Evolutionary conservation across 192 early-diverging fungal species (phyloP).

Genomic region (Podila clonocystis): DNA sequence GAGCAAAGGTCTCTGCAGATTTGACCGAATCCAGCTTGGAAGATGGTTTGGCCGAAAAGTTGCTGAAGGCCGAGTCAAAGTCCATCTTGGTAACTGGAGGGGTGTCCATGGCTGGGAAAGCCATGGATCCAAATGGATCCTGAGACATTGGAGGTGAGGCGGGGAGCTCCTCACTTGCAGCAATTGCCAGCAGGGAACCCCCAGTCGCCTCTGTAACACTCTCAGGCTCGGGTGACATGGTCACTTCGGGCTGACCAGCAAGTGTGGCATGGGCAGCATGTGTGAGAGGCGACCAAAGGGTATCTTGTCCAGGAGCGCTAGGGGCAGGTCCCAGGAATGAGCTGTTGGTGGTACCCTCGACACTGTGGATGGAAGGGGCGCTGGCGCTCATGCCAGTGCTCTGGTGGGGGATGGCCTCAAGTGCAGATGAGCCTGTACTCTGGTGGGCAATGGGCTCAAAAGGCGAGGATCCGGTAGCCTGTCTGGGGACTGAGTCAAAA

Average conservation of each 20-base stretch:
- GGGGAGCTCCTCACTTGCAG: slow-evolving; percentile 14
- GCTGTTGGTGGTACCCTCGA: neutral
- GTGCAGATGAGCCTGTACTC: slow-evolving; percentile 18
- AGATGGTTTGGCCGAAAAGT: slow-evolving; percentile 16
- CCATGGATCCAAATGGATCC: slow-evolving; percentile 38
- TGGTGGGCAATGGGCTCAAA: slow-evolving; percentile 29
- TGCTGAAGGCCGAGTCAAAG: slow-evolving; percentile 44
- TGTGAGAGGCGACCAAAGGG: slow-evolving; percentile 33
- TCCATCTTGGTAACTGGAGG: slow-evolving; percentile 45
- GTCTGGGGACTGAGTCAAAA: slow-evolving; percentile 18
- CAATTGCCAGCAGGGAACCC: slow-evolving; percentile 1
- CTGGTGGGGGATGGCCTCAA: slow-evolving; percentile 25
- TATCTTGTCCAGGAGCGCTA: slow-evolving; percentile 8
- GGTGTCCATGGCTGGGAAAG: slow-evolving; percentile 43
- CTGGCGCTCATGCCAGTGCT: slow-evolving; percentile 35
- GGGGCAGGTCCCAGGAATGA: slow-evolving; percentile 1
- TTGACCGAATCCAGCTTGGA: slow-evolving; percentile 12
- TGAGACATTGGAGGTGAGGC: neutral
- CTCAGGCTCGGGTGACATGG: slow-evolving; percentile 33
- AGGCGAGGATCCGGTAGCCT: slow-evolving; percentile 27
- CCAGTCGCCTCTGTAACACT: neutral
- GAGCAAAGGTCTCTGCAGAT: slow-evolving; percentile 33
- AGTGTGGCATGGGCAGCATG: slow-evolving; percentile 29
- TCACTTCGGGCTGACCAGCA: slow-evolving; percentile 7
- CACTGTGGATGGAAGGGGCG: slow-evolving; percentile 5